A percentile compares a stretch with the other conserved stretches of the same genome.
Conservation (phyloP, 2,329 filamentous ascomycete genomes). For the Chaetomium globosum region DNA sequence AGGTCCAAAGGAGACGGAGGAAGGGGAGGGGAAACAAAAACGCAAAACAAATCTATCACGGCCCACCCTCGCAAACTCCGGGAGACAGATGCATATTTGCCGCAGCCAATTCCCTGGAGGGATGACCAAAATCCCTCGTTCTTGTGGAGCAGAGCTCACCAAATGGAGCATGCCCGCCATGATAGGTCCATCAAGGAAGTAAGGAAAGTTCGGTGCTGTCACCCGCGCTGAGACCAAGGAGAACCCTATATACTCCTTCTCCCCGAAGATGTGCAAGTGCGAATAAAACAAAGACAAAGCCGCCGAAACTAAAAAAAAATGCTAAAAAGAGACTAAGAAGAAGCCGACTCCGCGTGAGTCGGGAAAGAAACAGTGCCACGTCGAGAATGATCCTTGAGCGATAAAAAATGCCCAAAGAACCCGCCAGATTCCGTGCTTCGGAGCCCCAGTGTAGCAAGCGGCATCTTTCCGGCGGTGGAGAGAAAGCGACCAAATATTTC, state of each 20-base stretch:
- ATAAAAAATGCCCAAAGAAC: conserved; percentile 5
- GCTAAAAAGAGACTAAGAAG: conserved; percentile 5
- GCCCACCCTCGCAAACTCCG: conserved; percentile 25
- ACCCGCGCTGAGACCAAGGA: conserved; percentile 1
- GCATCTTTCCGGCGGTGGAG: neutral
- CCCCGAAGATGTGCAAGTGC: neutral
- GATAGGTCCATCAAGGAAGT: neutral
- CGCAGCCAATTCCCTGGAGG: conserved; percentile 15
- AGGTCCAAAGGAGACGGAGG: conserved; percentile 4
- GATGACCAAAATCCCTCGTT: conserved; percentile 14
- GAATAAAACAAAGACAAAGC: conserved; percentile 7
- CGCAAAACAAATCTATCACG: conserved; percentile 25
- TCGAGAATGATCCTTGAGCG: conserved; percentile 15
- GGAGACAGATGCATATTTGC: conserved; percentile 27
- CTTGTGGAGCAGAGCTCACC: conserved; percentile 1
- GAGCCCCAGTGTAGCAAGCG: neutral
- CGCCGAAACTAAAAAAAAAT: neutral
- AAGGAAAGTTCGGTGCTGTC: neutral
- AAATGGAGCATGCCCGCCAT: conserved; percentile 10
- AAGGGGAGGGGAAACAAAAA: conserved; percentile 8
- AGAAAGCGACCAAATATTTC: conserved; percentile 1
- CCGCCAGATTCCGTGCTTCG: neutral
- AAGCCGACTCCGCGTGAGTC: neutral
- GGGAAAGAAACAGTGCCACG: conserved; percentile 18
- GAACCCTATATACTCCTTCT: neutral